Conservation (phyloP, 768 basidiomycete species). For the Neoboletus subvelutipes region DNA sequence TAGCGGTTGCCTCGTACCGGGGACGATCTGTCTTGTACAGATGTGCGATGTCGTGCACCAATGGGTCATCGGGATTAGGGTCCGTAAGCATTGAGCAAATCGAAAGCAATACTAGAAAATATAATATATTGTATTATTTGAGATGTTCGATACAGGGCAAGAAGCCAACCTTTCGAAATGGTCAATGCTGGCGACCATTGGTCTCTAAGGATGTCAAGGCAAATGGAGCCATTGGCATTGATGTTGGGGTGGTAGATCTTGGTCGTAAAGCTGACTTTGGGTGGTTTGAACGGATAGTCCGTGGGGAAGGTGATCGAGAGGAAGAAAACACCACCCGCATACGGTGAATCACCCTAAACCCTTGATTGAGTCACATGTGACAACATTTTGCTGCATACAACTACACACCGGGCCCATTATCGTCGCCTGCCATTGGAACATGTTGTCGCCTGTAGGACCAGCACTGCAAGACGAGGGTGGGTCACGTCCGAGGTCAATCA, state of each 20-base stretch:
- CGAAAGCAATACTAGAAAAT: constrained; percentile 76
- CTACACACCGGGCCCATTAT: constrained; percentile 96
- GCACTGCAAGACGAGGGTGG: constrained; percentile 99
- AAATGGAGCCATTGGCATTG: constrained; percentile 99
- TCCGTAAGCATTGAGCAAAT: constrained; percentile 99
- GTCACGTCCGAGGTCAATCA: constrained; percentile 98
- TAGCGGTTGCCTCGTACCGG: constrained; percentile 95
- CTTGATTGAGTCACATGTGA: constrained; percentile 25
- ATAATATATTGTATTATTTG: not conserved
- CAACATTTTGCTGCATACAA: not conserved
- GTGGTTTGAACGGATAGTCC: constrained; percentile 99
- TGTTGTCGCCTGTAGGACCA: constrained; percentile 95
- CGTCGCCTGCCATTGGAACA: constrained; percentile 99
- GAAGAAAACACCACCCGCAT: constrained; percentile 99
- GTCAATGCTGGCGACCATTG: constrained; percentile 99
- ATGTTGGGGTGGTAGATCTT: constrained; percentile 99
- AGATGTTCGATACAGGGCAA: not conserved
- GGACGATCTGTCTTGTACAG: constrained; percentile 98
- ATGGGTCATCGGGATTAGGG: constrained; percentile 98
- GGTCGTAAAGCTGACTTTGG: constrained; percentile 99
- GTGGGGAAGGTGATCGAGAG: constrained; percentile 90
- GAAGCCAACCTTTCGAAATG: constrained; percentile 87
- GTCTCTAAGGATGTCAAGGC: constrained; percentile 96
- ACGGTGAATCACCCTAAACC: constrained; percentile 89
- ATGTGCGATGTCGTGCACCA: constrained; percentile 98